Evolutionary conservation across 2,329 filamentous ascomycete genomes (phyloP), one percentile per base, ranked within the genome.

Genomic region (Scedosporium minutisporum): DNA sequence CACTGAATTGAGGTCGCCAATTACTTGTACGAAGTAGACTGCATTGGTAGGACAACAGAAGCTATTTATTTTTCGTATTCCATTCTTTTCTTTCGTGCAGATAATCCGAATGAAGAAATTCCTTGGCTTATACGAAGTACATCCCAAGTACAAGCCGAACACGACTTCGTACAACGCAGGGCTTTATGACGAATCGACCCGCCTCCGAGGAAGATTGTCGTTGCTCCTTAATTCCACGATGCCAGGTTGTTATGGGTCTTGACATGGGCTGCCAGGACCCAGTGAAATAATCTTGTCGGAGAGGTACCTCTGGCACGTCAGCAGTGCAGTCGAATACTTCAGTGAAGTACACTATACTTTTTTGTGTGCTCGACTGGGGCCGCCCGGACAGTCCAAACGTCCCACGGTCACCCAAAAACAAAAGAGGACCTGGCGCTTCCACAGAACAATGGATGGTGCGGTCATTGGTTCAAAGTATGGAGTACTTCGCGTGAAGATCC

Each of bases 211-310:
- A 14, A 55, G 51, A 55, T 55, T 55, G 23, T 23, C n/a, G 18
- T 25, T 55, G 23, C 51, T 55, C 51, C 51, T 55, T 55, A 55
- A 55, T 55, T 55, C 51, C 51, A 55, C 18, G 51, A 55, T 55
- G 51, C 21, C 23, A 23, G 51, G 51, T 55, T 55, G 51, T 23
- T 10, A 55, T 55, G 51, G 51, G 51, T 55, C 51, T 55, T 9
- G 51, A 48, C 44, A 48, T 48, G 44, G 44, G 44, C 44, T 12
- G 44, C 18, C 3, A 4, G 18, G 4, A 14, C 44, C 44, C 9
- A 18, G 44, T 9, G 44, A 48, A 48, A 21, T 21, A 48, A 33
- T 33, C 6, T 1, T 4, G 44, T 7, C 44, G 33, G 33, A 38
- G 16, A 48, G 44, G 44, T 48, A 48, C 44, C 44, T n/a, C n/a